Evolutionary conservation across 768 basidiomycete species (phyloP), one percentile per base, ranked within the genome.

Genomic region (Mycena haematopus): DNA sequence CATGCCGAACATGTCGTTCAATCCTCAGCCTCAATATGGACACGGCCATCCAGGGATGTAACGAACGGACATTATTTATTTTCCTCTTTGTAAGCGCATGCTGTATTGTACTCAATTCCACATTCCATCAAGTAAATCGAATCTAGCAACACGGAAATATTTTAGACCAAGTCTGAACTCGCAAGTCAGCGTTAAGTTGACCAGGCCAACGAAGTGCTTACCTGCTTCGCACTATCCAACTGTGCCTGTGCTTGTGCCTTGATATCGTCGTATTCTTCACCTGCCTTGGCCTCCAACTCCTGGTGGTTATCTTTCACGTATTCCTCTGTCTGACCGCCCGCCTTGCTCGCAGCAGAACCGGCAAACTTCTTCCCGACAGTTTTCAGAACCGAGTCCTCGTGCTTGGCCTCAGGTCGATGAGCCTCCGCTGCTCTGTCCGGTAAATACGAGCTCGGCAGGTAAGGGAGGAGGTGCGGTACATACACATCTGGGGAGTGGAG

Each of bases 61-160:
- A 51, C 10, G 56, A 42, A 17, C 15, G 19, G 19, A 3, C 3
- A 42, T 33, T 15, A 25, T 55, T 40, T 56, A 38, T 44, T 51
- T 15, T 54, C 45, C 35, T 45, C 45, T 56, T 57, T 31, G 15
- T 62, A 56, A 64, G 49, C 58, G 27, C 63, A 65, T 57, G 36
- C 54, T 45, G 31, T 60, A 55, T 60, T 60, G 46, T 44, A 7
- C 36, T 36, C 36, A 36, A 36, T 10, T 7, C 14, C 36, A 36
- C 9, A 36, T 10, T 36, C 29, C 29, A 7, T 36, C 8, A 36
- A 36, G n/a, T 33, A 27, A 47, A 29, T 17, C n/a, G 27, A 40
- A 38, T 45, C 56, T 57, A 67, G 15, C 66, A 67, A n/a, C 66
- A 67, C 22, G 66, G 66, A 40, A 67, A 67, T 17, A 67, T 67